Base-by-base conservation (phyloP, 345 rosid species). In the Eucalyptus sp. region DNA sequence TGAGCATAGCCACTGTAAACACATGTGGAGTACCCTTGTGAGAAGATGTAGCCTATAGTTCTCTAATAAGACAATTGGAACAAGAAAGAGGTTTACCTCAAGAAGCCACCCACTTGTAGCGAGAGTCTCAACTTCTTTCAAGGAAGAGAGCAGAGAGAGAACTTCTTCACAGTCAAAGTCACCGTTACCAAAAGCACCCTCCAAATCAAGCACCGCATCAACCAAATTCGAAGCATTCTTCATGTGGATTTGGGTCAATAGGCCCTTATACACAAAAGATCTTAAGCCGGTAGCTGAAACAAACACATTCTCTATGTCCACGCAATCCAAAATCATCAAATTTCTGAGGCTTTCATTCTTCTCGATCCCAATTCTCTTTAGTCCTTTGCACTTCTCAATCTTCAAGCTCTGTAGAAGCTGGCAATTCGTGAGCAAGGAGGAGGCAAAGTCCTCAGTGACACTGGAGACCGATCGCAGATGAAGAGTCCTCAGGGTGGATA, bases 111-210 rank as follows among this genome's bases (percentile, higher is more conserved):
- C 89, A 60, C 87, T 87, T 15, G 64, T 49, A 15, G 87, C 87
- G 51, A 89, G 89, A 41, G 33, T 48, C 58, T 87, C 81, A 31
- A 89, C 84, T 16, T 76, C 91, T 27, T 89, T 89, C 5, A 83
- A 80, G 51, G 89, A 89, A 22, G 58, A 76, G 27, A 89, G 87
- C 48, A 60, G 46, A 51, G 85, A 87, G 44, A 89, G 87, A 84
- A 89, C 86, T 25, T 89, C 89, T 46, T 89, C 91, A 50, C 71
- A 60, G 64, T 89, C 91, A 86, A 89, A 89, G 66, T 87, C 91
- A 4, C 29, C 56, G 13, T 31, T 31, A n/a, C 84, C 89, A 4
- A 41, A 52, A 37, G 68, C 86, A 68, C 51, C 89, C 84, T 51
- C 50, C 41, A 89, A 86, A 51, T 87, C 88, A n/a, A 89, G 89